phyloP scores from a whole-genome alignment of 2,329 filamentous ascomycete species.

The Trichoderma arundinaceum region DNA sequence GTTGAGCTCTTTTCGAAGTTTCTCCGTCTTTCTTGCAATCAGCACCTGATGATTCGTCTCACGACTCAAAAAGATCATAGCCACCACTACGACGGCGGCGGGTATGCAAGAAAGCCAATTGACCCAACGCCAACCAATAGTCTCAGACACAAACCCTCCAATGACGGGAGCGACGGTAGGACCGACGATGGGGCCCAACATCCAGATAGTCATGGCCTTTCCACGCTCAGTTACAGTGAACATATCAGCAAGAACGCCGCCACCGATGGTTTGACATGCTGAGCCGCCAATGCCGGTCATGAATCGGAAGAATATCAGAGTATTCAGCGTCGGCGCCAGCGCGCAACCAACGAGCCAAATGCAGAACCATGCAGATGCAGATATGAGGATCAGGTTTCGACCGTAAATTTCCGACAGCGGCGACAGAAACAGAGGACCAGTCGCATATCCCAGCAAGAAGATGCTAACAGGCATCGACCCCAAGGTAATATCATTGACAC shows the following conservation, averaged over 20 bases:
- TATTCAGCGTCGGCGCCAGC: conserved; percentile 57
- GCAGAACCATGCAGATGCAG: conserved; percentile 65
- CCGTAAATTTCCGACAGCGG: conserved; percentile 70
- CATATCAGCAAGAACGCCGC: conserved; percentile 60
- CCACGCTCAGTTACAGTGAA: conserved; percentile 55
- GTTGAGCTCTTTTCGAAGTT: conserved; percentile 7
- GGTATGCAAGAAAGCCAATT: conserved; percentile 44
- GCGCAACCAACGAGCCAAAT: conserved; percentile 69
- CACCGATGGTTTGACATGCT: conserved; percentile 60
- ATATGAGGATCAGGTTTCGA: conserved; percentile 60
- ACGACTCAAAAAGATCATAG: conserved; percentile 15
- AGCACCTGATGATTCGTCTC: conserved; percentile 22
- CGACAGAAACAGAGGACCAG: conserved; percentile 61
- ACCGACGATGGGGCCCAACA: conserved; percentile 64
- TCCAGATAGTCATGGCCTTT: conserved; percentile 58
- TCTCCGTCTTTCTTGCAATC: conserved; percentile 14
- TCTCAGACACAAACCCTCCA: conserved; percentile 56
- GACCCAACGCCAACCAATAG: conserved; percentile 59
- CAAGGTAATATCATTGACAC: conserved; percentile 11
- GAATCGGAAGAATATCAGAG: conserved; percentile 65
- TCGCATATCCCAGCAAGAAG: conserved; percentile 19
- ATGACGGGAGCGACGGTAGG: conserved; percentile 56
- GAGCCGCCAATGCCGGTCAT: conserved; percentile 64
- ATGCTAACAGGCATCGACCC: conserved; percentile 23
- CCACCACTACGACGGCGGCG: conserved; percentile 37